These are phyloP conservation scores for Flagelloscypha sp. DNA, from an alignment of 768 basidiomycete species.

Conservation along the genomic window DNA sequence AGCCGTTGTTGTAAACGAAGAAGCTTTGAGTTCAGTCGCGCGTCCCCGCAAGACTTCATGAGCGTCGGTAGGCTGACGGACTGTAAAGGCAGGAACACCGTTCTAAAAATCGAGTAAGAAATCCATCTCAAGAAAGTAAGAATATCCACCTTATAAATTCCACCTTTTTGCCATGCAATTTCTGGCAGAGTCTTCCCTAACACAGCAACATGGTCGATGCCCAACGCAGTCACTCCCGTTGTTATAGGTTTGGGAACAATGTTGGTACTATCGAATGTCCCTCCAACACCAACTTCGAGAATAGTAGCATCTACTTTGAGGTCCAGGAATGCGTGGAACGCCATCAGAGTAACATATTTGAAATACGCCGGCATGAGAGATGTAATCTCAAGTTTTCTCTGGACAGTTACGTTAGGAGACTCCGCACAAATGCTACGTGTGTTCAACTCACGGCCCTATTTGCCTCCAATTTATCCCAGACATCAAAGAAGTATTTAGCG, in stretches of 20 bases:
- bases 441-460: slow-evolving; percentile 57
- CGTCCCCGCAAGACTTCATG: slow-evolving; percentile 58
- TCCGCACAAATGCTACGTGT: not conserved
- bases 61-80: slow-evolving; percentile 65
- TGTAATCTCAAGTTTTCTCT: slow-evolving; percentile 45
- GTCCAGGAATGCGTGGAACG: slow-evolving; percentile 81
- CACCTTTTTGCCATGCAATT: slow-evolving; percentile 93
- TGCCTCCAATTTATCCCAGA: slow-evolving; percentile 77
- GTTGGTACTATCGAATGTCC: slow-evolving; percentile 91
- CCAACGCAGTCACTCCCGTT: slow-evolving; percentile 84
- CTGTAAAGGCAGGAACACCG: slow-evolving; percentile 79
- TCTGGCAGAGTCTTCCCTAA: slow-evolving; percentile 83
- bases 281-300: slow-evolving; percentile 95
- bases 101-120: slow-evolving; percentile 31
- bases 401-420: slow-evolving; percentile 2
- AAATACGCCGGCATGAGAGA: slow-evolving; percentile 87
- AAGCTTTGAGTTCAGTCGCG: slow-evolving; percentile 59
- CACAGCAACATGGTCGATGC: slow-evolving; percentile 84
- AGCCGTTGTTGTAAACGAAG: slow-evolving; percentile 60
- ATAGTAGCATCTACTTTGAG: slow-evolving; percentile 84
- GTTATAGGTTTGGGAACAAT: slow-evolving; percentile 86
- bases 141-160: slow-evolving; percentile 81
- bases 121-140: not conserved
- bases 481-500: slow-evolving; percentile 88
- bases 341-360: slow-evolving; percentile 85